A percentile compares a stretch with the other conserved stretches of the same genome.
Conservation (phyloP, 768 basidiomycete species). For the Clitopilus hobsonii region DNA sequence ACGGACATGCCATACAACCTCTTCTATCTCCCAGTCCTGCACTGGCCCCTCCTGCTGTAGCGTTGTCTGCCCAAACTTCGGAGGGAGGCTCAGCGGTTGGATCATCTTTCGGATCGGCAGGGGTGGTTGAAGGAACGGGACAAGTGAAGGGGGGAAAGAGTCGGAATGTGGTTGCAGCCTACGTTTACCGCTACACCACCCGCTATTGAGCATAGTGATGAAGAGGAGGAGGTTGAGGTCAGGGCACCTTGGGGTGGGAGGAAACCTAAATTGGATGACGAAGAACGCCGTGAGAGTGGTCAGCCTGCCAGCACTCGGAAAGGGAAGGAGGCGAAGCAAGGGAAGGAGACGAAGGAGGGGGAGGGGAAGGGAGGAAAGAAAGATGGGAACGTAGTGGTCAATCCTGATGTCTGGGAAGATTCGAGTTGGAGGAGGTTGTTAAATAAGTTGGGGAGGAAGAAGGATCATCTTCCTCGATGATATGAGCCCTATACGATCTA, state of each 20-base stretch:
- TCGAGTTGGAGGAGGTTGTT: conserved; percentile 64
- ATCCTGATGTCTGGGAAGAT: conserved; percentile 59
- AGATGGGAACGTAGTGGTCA: background rate
- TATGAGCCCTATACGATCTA: too few relatives aligned
- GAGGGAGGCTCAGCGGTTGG: background rate
- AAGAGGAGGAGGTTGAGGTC: conserved; percentile 17
- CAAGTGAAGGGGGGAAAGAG: conserved; percentile 51
- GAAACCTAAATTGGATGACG: background rate
- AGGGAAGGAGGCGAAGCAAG: conserved; percentile 15
- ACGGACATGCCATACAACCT: too few relatives aligned
- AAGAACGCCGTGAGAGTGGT: background rate
- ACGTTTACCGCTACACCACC: conserved; percentile 74
- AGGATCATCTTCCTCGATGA: conserved; percentile 2
- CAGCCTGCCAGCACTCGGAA: background rate
- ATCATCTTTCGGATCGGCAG: background rate
- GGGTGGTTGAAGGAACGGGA: background rate
- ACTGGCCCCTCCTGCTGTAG: background rate
- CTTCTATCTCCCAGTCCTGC: too few relatives aligned
- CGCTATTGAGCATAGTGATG: conserved; percentile 49
- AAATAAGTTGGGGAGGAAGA: conserved; percentile 33
- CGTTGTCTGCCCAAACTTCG: background rate
- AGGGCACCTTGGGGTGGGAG: conserved; percentile 1
- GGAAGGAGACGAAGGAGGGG: conserved; percentile 11
- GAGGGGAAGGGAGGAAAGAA: conserved; percentile 5
- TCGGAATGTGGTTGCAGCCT: conserved; percentile 72